Base-by-base conservation (phyloP, 805 yeast species). In the Yarrowia porcina region DNA sequence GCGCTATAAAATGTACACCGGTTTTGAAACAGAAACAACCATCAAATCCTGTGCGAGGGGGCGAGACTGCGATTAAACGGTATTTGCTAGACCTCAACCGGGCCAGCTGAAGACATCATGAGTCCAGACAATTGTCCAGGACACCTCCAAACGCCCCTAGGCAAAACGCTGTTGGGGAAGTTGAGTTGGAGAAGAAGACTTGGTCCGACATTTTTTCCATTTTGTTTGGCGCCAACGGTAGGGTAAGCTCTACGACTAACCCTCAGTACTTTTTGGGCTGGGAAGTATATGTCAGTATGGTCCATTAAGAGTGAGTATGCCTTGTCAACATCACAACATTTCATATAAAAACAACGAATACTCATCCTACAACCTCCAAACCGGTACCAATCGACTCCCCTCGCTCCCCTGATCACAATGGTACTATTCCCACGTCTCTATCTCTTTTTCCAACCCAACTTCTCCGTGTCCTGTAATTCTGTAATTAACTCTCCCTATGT, bases 51-150 rank as follows among this genome's bases (percentile, higher is more conserved):
- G 52, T 52, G 59, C 59, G 7, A 36, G 59, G 59, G 59, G 59
- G 59, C 59, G 59, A 52, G 59, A 52, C 59, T 52, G 59, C 59
- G 59, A 52, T 52, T 52, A 52, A 52, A 52, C 59, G 59, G 59
- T 33, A 52, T 25, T 52, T 52, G 59, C 59, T 52, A 25, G 59
- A 52, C 59, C 59, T 52, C 59, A 52, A 52, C 59, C 44, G 59
- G 59, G 15, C 59, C 59, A 52, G 59, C 59, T 52, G 59, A 27
- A 35, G 59, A 36, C 27, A 33, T 6, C 59, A 52, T 52, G 44
- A 44, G 18, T 18, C 59, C 59, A 49, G 23, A 3, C 38, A 28
- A 10, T 4, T 11, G 38, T 9, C 30, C 44, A 32, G 59, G 59
- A 36, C 59, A 52, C 44, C 59, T 17, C 42, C 59, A 52, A 52